These are phyloP conservation scores for Claviceps monticola DNA, from an alignment of 2,329 filamentous ascomycete species.

Conservation along the genomic window DNA sequence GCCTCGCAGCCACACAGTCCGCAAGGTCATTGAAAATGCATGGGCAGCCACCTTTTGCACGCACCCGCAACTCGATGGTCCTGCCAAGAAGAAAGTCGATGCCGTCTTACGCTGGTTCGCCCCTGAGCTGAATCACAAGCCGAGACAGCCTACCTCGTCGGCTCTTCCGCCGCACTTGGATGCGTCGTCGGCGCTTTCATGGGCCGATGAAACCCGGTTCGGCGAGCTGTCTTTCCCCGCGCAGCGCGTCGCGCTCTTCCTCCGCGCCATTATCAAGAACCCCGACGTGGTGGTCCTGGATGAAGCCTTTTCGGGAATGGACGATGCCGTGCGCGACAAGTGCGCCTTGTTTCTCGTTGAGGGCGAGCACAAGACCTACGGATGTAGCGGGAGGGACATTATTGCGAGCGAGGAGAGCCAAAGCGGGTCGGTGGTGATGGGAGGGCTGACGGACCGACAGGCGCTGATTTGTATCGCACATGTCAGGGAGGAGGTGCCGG, in stretches of 20 bases:
- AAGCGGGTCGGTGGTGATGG: constrained; percentile 33
- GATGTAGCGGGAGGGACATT: constrained; percentile 17
- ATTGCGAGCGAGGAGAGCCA: constrained; percentile 28
- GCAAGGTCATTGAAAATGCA: constrained; percentile 66
- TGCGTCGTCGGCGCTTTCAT: constrained; percentile 25
- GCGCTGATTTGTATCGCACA: constrained; percentile 89
- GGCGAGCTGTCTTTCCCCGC: constrained; percentile 65
- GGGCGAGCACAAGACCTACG: constrained; percentile 38
- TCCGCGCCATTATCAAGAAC: constrained; percentile 67
- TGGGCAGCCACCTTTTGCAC: constrained; percentile 81
- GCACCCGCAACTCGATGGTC: constrained; percentile 47
- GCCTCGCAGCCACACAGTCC: constrained; percentile 59
- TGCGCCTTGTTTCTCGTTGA: constrained; percentile 67
- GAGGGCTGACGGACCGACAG: constrained; percentile 55
- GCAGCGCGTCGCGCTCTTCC: constrained; percentile 73
- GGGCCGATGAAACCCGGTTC: constrained; percentile 56
- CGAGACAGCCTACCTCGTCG: not conserved
- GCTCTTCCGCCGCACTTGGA: not conserved
- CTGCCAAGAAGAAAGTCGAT: constrained; percentile 47
- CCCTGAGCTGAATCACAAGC: constrained; percentile 53
- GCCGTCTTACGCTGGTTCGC: constrained; percentile 65
- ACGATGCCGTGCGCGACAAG: constrained; percentile 68
- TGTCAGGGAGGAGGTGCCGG: constrained; percentile 77
- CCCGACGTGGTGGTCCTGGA: constrained; percentile 76
- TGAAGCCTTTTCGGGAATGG: constrained; percentile 79